Percentiles rank a stretch among this genome's conserved stretches.
phyloP scores from a whole-genome alignment of 331 rosid species.

The Malus hybrid region DNA sequence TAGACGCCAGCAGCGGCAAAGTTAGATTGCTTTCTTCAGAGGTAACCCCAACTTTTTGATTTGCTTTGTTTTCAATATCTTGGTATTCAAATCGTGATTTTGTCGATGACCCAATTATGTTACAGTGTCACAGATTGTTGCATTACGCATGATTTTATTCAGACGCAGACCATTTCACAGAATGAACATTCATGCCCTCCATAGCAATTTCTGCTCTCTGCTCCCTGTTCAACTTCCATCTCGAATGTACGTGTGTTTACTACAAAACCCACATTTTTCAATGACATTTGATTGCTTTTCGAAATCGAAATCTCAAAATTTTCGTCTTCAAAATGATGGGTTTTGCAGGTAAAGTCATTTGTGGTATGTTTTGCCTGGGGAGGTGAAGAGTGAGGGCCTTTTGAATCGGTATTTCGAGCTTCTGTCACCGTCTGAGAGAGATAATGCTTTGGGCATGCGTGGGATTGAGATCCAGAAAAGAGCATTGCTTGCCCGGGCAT shows the following conservation, averaged over 20 bases:
- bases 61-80: neutral
- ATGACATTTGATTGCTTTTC: neutral
- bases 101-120: neutral
- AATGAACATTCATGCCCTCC: conserved; percentile 48
- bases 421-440: conserved; percentile 63
- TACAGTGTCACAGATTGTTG: neutral
- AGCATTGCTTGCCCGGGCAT: conserved; percentile 64
- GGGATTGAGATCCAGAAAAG: conserved; percentile 56
- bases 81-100: neutral
- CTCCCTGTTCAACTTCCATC: conserved; percentile 53
- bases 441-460: conserved; percentile 36
- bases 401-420: conserved; percentile 54
- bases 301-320: neutral
- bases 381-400: conserved; percentile 45
- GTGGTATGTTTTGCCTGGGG: conserved; percentile 74
- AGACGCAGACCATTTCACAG: conserved; percentile 11
- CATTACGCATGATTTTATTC: conserved; percentile 21
- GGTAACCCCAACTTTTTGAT: neutral
- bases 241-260: conserved; percentile 28
- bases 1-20: neutral
- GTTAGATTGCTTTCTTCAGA: neutral
- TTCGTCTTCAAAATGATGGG: neutral
- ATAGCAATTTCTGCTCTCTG: conserved; percentile 43
- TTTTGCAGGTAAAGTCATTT: conserved; percentile 69
- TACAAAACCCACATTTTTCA: neutral